Base-by-base conservation (phyloP, 1,284 basidiomycete genomes). In the Omphalotus olearius region DNA sequence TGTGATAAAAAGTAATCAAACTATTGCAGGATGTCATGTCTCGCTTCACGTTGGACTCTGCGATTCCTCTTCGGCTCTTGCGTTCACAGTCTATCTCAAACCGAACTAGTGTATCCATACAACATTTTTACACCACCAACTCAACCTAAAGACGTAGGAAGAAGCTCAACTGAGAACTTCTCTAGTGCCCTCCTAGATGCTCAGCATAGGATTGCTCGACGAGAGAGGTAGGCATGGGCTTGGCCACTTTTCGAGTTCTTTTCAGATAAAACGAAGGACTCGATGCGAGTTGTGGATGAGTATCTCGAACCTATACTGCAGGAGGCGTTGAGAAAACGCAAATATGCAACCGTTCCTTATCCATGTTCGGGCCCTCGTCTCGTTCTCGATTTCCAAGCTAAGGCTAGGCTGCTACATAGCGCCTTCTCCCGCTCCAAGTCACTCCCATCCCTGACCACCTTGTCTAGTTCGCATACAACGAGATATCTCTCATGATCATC, bases 11-110 rank as follows among this genome's bases (percentile, higher is more conserved):
- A 14, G 5, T 46, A 36, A 30, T 50, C 2, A 18, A 23, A 7
- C 16, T n/a, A 10, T 5, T 30, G 3, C 55, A 73, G 68, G 72
- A 75, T 45, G 61, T 73, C 36, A 68, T 67, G 1, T 62, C 69
- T 2, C 61, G 74, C 1, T 76, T 77, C 59, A 76, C 75, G 1
- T 62, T 78, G 45, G 75, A 77, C 58, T 67, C 70, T 16, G 71
- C 75, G 2, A 69, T 76, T 75, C 53, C 65, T 75, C 14, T 73
- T 74, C 47, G 66, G 60, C 17, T 52, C 68, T 23, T 62, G 71
- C 53, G 65, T 73, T 5, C 58, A 62, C 9, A 68, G 69, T 9
- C 67, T 73, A 11, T 60, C 54, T 5, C 70, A 64, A 3, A 68
- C 66, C 2, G 26, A 28, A 4, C 56, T 71, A 9, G 63, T 65